Conservation (phyloP, 2,329 filamentous ascomycete species). For the Stenocarpella maydis region DNA sequence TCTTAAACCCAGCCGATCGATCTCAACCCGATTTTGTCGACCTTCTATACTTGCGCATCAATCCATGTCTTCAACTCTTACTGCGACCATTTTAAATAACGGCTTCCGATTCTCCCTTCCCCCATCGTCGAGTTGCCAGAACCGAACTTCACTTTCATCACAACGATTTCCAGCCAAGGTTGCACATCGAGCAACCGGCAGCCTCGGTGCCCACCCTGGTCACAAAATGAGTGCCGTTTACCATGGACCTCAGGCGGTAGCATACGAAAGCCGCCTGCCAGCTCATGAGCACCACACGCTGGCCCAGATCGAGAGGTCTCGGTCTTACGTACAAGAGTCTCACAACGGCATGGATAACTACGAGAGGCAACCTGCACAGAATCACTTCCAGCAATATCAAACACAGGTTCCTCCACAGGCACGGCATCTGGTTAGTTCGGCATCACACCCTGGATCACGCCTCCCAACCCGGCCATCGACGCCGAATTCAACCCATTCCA, state of each 20-base stretch:
- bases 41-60: background rate
- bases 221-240: slow-evolving; percentile 34
- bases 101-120: slow-evolving; percentile 31
- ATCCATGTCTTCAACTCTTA: slow-evolving; percentile 35
- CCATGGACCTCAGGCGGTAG: slow-evolving; percentile 33
- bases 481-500: slow-evolving; percentile 45
- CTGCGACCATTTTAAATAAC: slow-evolving; percentile 29
- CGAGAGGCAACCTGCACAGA: slow-evolving; percentile 25
- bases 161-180: slow-evolving; percentile 1
- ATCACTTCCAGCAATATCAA: slow-evolving; percentile 30
- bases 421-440: slow-evolving; percentile 15
- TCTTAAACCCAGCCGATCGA: background rate
- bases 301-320: slow-evolving; percentile 28
- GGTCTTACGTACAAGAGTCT: slow-evolving; percentile 26
- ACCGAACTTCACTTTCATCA: slow-evolving; percentile 1
- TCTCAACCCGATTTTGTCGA: background rate
- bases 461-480: slow-evolving; percentile 49
- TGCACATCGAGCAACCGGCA: background rate
- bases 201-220: slow-evolving; percentile 10
- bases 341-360: slow-evolving; percentile 30
- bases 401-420: slow-evolving; percentile 17
- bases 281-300: slow-evolving; percentile 27
- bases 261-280: slow-evolving; percentile 29
- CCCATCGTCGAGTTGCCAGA: slow-evolving; percentile 27
- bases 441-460: slow-evolving; percentile 39